phyloP scores from a whole-genome alignment of 352 stramenopile species.

The Detonula confervacea region DNA sequence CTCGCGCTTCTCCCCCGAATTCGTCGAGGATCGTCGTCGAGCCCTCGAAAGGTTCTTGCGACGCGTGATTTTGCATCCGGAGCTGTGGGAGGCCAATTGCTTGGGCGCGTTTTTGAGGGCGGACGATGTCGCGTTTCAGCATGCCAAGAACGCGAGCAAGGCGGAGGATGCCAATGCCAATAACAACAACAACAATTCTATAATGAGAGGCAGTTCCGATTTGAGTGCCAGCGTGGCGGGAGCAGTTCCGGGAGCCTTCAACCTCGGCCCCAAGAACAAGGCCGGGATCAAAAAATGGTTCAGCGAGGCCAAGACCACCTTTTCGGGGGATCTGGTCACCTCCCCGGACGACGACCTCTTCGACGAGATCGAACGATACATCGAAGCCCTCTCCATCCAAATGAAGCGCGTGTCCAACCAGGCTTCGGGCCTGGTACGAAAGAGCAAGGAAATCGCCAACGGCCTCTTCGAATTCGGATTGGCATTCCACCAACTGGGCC shows the following conservation, averaged over 20 bases:
- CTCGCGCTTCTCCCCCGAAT: constrained; percentile 92
- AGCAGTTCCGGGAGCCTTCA: constrained; percentile 48
- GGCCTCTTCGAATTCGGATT: constrained; percentile 96
- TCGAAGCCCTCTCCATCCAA: constrained; percentile 93
- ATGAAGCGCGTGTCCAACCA: constrained; percentile 95
- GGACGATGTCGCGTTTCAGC: constrained; percentile 80
- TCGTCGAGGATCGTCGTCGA: constrained; percentile 76
- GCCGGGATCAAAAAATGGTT: constrained; percentile 85
- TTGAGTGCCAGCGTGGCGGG: constrained; percentile 36
- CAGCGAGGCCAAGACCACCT: constrained; percentile 81
- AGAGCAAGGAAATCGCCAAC: constrained; percentile 93
- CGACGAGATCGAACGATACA: constrained; percentile 95
- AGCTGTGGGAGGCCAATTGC: constrained; percentile 73
- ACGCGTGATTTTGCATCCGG: constrained; percentile 81
- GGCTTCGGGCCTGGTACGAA: constrained; percentile 90
- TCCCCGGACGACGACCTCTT: constrained; percentile 91
- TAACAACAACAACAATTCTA: neutral
- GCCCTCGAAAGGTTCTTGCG: constrained; percentile 81
- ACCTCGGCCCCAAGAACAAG: constrained; percentile 61
- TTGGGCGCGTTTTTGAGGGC: constrained; percentile 81
- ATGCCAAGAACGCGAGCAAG: constrained; percentile 63
- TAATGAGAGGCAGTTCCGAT: constrained; percentile 30
- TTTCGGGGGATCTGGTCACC: constrained; percentile 77
- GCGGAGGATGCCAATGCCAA: constrained; percentile 24
- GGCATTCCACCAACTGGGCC: constrained; percentile 93